These are phyloP conservation scores for Neonectria coccinea DNA, from an alignment of 2,329 filamentous ascomycete species.

Conservation along the genomic window DNA sequence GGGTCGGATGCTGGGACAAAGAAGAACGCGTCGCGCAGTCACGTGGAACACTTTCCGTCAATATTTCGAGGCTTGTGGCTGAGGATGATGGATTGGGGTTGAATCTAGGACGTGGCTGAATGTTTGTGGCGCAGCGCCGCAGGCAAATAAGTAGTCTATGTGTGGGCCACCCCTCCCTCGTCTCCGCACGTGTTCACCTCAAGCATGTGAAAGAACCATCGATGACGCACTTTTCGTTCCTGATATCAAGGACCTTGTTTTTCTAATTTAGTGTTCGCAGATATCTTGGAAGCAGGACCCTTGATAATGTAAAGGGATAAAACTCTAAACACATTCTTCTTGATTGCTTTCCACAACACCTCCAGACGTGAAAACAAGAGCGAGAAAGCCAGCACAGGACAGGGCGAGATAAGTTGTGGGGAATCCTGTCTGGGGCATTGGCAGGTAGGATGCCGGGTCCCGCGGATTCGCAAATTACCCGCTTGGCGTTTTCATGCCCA, in stretches of 20 bases:
- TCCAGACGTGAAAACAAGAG: conserved; percentile 3
- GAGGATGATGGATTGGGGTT: background rate
- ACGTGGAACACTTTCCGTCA: conserved; percentile 38
- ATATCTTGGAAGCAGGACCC: background rate
- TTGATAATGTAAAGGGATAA: background rate
- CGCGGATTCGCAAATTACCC: conserved; percentile 34
- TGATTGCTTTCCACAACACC: background rate
- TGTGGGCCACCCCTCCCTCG: conserved; percentile 24
- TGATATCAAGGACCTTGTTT: background rate
- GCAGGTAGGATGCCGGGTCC: conserved; percentile 23
- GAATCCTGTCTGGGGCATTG: conserved; percentile 24
- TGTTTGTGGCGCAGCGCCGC: conserved; percentile 12
- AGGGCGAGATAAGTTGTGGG: conserved; percentile 29
- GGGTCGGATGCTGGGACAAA: background rate
- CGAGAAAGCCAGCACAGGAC: conserved; percentile 5
- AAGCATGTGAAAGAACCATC: conserved; percentile 46
- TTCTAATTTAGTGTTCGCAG: background rate
- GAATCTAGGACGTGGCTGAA: conserved; percentile 6
- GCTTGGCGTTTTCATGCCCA: conserved; percentile 35
- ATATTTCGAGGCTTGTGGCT: conserved; percentile 23
- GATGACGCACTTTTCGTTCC: conserved; percentile 17
- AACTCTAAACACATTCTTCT: background rate
- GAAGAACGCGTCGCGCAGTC: conserved; percentile 47
- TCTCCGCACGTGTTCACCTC: conserved; percentile 4
- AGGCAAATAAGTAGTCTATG: background rate